Base-by-base conservation (phyloP, 805 yeast genomes). In the Wickerhamiella qilinensis region DNA sequence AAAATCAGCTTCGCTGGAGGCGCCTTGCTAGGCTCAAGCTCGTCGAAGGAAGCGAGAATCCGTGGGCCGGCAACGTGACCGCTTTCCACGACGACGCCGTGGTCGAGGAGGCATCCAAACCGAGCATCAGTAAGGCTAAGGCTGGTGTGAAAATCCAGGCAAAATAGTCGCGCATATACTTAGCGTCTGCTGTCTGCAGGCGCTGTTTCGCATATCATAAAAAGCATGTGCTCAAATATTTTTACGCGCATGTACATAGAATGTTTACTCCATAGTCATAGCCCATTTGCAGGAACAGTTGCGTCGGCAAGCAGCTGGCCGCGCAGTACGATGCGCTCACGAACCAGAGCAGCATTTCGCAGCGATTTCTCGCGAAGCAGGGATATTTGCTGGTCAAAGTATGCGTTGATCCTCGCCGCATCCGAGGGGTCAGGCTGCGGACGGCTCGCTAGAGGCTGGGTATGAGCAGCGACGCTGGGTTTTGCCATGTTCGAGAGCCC, bases 11-110 rank as follows among this genome's bases (percentile, higher is more conserved):
- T 46, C 73, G 97, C 58, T 71, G 77, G 51, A 62, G 65, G 12
- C 75, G 98, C 57, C 59, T 91, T 52, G 88, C 74, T 20, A 73
- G 99, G 55, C 67, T 91, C 44, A 85, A 83, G 60, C 74, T 83
- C 0, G 81, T 71, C 56, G 97, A 93, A 50, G 95, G 88, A 21
- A 73, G 83, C 41, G 80, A 80, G 41, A 81, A 82, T 55, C 96
- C 95, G 19, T 91, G 83, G 57, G 73, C 73, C 46, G 70, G 75
- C 47, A 91, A 91, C 54, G 66, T 88, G 41, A 65, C 80, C 21
- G 94, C 94, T 2, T 81, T 73, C 64, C 91, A 85, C 37, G 91
- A 82, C 54, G 81, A 86, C 55, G 52, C 48, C 7, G 31, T 18
- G 5, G 20, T 15, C 6, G 20, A 7, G 20, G 30, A 14, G 14